Evolutionary conservation across 345 rosid genomes (phyloP).

Genomic region (Brassica juncea): DNA sequence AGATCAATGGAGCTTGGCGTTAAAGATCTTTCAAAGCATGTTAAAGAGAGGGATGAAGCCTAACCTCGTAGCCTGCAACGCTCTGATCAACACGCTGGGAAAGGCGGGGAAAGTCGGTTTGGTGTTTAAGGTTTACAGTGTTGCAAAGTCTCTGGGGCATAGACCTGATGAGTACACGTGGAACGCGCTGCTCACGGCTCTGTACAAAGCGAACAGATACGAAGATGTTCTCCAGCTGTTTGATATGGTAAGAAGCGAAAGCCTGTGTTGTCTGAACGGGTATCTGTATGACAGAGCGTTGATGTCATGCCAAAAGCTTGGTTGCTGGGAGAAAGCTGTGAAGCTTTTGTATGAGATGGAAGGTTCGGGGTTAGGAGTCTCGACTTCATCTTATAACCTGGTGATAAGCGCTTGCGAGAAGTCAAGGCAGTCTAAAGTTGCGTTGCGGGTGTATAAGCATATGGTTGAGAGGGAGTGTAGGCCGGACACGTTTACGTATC

Average conservation of each 20-base stretch:
- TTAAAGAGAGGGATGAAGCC: slow-evolving; percentile 53
- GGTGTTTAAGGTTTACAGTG: slow-evolving; percentile 59
- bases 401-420: slow-evolving; percentile 68
- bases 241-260: slow-evolving; percentile 51
- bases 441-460: slow-evolving; percentile 70
- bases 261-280: slow-evolving; percentile 44
- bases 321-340: slow-evolving; percentile 73
- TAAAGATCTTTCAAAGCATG: slow-evolving; percentile 58
- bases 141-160: slow-evolving; percentile 56
- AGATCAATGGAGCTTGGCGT: slow-evolving; percentile 59
- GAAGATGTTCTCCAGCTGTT: slow-evolving; percentile 65
- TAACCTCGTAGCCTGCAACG: slow-evolving; percentile 66
- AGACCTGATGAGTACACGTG: slow-evolving; percentile 70
- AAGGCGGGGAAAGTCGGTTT: slow-evolving; percentile 60
- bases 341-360: slow-evolving; percentile 81
- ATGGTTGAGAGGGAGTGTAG: slow-evolving; percentile 56
- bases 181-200: slow-evolving; percentile 67
- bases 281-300: slow-evolving; percentile 62
- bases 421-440: slow-evolving; percentile 68
- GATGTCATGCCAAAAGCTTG: slow-evolving; percentile 75
- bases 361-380: slow-evolving; percentile 50
- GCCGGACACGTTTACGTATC: slow-evolving; percentile 69
- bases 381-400: slow-evolving; percentile 63
- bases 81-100: slow-evolving; percentile 66
- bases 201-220: slow-evolving; percentile 59